Base-by-base conservation (phyloP, 2,329 filamentous ascomycete species). In the Penicillium palitans region DNA sequence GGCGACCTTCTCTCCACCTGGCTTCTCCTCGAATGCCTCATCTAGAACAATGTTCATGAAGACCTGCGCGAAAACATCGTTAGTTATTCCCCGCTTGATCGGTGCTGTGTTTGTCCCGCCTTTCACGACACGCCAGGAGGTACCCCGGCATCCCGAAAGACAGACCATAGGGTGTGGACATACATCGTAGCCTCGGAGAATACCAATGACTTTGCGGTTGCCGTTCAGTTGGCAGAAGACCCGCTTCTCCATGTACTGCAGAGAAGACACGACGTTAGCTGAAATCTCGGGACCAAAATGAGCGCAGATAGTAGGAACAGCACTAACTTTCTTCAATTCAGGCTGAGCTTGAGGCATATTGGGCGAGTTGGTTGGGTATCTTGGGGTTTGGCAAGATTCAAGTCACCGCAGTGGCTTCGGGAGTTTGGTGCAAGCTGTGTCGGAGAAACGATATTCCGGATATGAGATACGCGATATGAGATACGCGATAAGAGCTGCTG, bases 41-140 rank as follows among this genome's bases (percentile, higher is more conserved):
- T 99, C 96, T 25, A 99, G 85, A 44, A 99, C 95, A 73, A 99
- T 92, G 80, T 99, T 99, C 72, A 99, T 82, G 80, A 98, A 99
- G 62, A 98, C 93, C 93, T 97, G 66, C 44, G 40, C 27, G 29
- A 59, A 29, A 40, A 59, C 54, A 63, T 58, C 13, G 40, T 39
- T 31, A 59, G 37, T 39, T 25, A 35, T 39, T 29, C 27, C 8
- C 44, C 42, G 29, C 27, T 47, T 19, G 19, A 12, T 41, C 15
- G 21, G 19, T 12, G 17, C 12, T 12, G 19, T 35, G 17, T 15
- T 25, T 12, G 2, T 25, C 27, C 31, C 17, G 17, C 21, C 9
- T 19, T n/a, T 10, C 6, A 13, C 10, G 2, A 7, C 10, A 2
- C 2, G 6, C 10, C 9, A 25, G 7, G 13, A 6, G 4, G 15